Evolutionary conservation across 306 rosid species (phyloP).

Genomic region (Malus fusca): DNA sequence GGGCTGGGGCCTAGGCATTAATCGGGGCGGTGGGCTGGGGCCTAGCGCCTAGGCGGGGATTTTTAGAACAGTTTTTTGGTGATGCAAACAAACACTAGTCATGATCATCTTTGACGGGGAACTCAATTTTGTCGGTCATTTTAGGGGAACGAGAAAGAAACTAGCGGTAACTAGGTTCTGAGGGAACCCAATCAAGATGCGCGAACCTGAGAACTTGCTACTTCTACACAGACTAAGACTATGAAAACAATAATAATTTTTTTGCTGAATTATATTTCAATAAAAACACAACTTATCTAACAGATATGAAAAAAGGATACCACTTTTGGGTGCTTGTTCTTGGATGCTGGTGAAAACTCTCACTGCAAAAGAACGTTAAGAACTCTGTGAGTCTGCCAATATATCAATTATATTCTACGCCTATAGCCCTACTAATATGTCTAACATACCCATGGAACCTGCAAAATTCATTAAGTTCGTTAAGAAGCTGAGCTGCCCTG

Average conservation of each 20-base stretch:
- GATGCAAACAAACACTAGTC: background rate
- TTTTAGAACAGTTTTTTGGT: no score
- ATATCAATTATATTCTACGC: background rate
- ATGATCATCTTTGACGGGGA: background rate
- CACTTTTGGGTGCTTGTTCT: constrained; percentile 77
- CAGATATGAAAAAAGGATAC: constrained; percentile 43
- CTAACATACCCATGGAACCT: constrained; percentile 78
- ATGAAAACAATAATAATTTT: background rate
- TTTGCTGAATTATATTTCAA: background rate
- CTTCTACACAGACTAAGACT: background rate
- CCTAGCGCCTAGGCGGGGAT: no score
- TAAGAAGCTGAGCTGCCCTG: constrained; percentile 96
- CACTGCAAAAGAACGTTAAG: constrained; percentile 46
- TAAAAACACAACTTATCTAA: constrained; percentile 1
- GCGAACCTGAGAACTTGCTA: background rate
- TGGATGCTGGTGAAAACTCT: constrained; percentile 91
- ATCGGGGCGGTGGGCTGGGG: no score
- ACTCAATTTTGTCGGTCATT: background rate
- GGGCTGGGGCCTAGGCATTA: no score
- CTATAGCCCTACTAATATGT: constrained; percentile 9
- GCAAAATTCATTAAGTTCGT: constrained; percentile 86
- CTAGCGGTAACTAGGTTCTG: background rate
- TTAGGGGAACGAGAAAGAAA: background rate
- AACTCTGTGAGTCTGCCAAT: constrained; percentile 3
- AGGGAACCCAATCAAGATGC: background rate